phyloP scores from a whole-genome alignment of 345 rosid genomes.

The Limnanthes douglasii region DNA sequence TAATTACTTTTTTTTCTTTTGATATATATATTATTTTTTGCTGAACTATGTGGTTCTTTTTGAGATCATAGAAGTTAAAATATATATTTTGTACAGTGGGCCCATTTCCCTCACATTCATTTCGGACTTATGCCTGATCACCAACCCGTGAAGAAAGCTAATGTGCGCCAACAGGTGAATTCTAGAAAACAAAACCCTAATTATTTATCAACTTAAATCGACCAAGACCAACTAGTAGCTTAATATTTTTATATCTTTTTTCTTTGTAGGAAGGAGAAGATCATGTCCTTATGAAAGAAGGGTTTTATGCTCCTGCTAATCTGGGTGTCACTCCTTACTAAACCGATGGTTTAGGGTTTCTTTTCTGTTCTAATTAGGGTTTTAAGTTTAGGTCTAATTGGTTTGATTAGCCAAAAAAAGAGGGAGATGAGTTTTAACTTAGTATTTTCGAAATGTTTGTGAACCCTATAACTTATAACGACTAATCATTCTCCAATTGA shows the following conservation, averaged over 20 bases:
- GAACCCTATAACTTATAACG: too few relatives aligned
- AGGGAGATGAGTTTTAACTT: too few relatives aligned
- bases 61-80: too few relatives aligned
- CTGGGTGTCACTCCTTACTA: constrained; percentile 62
- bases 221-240: neutral
- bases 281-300: constrained; percentile 60
- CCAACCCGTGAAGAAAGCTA: constrained; percentile 85
- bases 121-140: constrained; percentile 96
- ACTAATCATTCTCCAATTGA: too few relatives aligned
- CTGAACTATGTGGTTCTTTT: too few relatives aligned
- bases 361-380: too few relatives aligned
- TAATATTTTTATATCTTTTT: neutral
- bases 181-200: constrained; percentile 17
- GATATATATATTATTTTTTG: too few relatives aligned
- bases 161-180: constrained; percentile 57
- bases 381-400: too few relatives aligned
- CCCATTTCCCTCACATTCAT: constrained; percentile 97
- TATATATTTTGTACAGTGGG: constrained; percentile 58
- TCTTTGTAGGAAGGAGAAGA: constrained; percentile 63
- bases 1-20: too few relatives aligned
- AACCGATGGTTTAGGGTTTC: too few relatives aligned
- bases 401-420: too few relatives aligned
- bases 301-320: constrained; percentile 55
- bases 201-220: constrained; percentile 1
- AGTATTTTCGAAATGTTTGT: too few relatives aligned